Evolutionary conservation across 805 yeast genomes (phyloP), one percentile per base, ranked within the genome.

Genomic region (Barnettozyma vustinii): DNA sequence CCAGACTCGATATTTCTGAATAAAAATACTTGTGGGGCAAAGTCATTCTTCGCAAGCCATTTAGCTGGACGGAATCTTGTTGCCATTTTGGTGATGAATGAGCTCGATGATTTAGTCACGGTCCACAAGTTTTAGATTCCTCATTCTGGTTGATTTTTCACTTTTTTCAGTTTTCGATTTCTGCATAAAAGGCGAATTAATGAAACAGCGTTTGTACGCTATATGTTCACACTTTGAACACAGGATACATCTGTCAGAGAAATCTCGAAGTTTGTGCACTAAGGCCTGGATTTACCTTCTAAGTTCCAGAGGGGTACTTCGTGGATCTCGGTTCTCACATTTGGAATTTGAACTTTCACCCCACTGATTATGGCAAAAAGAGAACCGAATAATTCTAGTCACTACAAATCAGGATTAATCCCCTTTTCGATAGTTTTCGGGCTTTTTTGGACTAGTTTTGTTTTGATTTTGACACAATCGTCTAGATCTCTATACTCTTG

Each of bases 1-100:
- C 97, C 97, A 37, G 85, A 76, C 69, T 88, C 94, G 44, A 88
- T 67, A 71, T 91, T 90, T 63, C 94, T 80, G 73, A 87, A 92
- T 40, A 89, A 68, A 62, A 76, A 87, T 12, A 91, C 85, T 61
- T 85, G 91, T 9, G 97, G 96, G 3, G 88, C 95, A 65, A 80
- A 79, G 9, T 80, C 78, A 55, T 84, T 78, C 49, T 67, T 63
- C 45, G 71, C 66, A 42, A 83, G 68, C 87, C 88, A 82, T 46
- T 67, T 58, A 12, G 84, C 77, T 21, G 76, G 71, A 61, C 86
- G 78, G 62, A 77, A 78, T 52, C 73, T 68, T 30, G 54, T 58
- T 26, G 63, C 54, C 50, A 47, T 47, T 26, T 21, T 21, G 19
- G n/a, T 20, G 18, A 16, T 37, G 40, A 9, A 16, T 21, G 13